A percentile compares a stretch with the other conserved stretches of the same genome.
Evolutionary conservation across 345 rosid species (phyloP).

Genomic region (Cardiospermum halicacabum): DNA sequence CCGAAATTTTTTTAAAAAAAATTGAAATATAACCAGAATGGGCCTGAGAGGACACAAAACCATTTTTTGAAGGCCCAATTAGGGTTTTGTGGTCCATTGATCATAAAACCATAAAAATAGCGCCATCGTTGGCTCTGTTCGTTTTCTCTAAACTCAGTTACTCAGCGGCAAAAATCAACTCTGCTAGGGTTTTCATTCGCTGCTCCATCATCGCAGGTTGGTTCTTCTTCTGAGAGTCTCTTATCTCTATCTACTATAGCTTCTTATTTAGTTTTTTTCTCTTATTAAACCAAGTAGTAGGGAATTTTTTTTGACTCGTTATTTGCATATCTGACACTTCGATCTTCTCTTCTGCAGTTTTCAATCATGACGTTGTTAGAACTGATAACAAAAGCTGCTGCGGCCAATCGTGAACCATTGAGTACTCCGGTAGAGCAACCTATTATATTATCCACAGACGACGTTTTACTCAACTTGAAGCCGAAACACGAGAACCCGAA

Average conservation of each 20-base stretch:
- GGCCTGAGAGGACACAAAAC: background rate
- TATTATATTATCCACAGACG: slow-evolving; percentile 49
- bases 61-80: background rate
- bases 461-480: slow-evolving; percentile 51
- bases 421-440: slow-evolving; percentile 46
- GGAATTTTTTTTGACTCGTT: background rate
- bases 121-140: background rate
- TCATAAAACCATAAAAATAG: background rate
- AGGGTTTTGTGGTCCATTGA: background rate
- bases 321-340: slow-evolving; percentile 4
- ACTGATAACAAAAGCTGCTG: slow-evolving; percentile 46
- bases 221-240: background rate
- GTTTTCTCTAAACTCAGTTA: background rate
- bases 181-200: background rate
- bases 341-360: slow-evolving; percentile 7
- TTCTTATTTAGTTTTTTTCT: background rate
- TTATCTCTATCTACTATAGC: background rate
- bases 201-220: background rate
- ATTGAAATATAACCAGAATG: background rate
- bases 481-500: slow-evolving; percentile 42
- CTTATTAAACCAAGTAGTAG: background rate
- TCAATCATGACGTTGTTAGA: slow-evolving; percentile 61
- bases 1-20: no score
- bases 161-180: background rate
- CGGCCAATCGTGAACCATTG: slow-evolving; percentile 25